A percentile compares a stretch with the other conserved stretches of the same genome.
Evolutionary conservation across 2,329 filamentous ascomycete species (phyloP).

Genomic region (Gnomoniopsis sp.): DNA sequence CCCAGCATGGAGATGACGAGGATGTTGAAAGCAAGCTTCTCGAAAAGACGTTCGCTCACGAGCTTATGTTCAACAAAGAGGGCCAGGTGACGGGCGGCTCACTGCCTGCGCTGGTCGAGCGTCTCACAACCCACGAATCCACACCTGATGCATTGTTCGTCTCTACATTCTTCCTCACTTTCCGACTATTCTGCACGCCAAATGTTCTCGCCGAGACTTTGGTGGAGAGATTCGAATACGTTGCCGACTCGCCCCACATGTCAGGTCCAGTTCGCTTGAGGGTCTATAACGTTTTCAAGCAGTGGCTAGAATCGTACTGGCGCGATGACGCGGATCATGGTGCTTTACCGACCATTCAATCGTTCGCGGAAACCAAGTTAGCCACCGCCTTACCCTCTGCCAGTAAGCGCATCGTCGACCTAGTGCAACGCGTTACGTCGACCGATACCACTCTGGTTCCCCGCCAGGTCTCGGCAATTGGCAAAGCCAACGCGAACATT

Average conservation of each 20-base stretch:
- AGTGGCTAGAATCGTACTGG: conserved; percentile 97
- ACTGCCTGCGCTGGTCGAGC: conserved; percentile 86
- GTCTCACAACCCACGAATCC: conserved; percentile 86
- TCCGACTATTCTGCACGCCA: conserved; percentile 86
- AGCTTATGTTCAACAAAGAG: conserved; percentile 90
- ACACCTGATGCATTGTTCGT: conserved; percentile 91
- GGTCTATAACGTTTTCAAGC: conserved; percentile 95
- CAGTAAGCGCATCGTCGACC: conserved; percentile 73
- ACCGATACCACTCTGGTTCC: conserved; percentile 74
- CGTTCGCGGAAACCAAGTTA: conserved; percentile 76
- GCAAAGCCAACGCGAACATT: conserved; percentile 72
- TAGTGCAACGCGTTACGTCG: conserved; percentile 70
- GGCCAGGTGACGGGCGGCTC: conserved; percentile 93
- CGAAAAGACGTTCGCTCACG: conserved; percentile 88
- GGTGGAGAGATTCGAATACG: conserved; percentile 90
- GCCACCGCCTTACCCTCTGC: conserved; percentile 68
- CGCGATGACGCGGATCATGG: conserved; percentile 73
- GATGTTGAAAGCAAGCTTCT: conserved; percentile 81
- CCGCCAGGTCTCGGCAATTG: conserved; percentile 78
- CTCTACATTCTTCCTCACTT: conserved; percentile 93
- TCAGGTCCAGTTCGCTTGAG: conserved; percentile 80
- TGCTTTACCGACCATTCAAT: conserved; percentile 71
- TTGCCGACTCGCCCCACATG: conserved; percentile 71
- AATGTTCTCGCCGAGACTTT: conserved; percentile 73
- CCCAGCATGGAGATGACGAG: conserved; percentile 69